Evolutionary conservation across 805 yeast species (phyloP), one percentile per base, ranked within the genome.

Genomic region (Nakazawaea laoshanensis): DNA sequence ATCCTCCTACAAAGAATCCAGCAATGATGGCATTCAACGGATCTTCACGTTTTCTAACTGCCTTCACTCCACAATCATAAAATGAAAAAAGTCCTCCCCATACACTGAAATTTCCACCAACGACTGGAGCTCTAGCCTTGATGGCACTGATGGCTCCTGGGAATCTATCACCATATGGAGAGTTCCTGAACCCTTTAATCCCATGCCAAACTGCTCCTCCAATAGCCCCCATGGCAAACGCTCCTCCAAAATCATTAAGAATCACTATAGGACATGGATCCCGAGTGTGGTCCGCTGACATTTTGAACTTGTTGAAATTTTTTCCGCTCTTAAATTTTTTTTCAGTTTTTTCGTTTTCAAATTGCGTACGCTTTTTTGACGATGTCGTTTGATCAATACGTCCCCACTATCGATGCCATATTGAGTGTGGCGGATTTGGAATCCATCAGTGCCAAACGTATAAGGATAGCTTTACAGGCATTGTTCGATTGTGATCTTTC

Each of bases 201-300:
- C 97, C 96, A 66, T 92, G 97, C 98, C 98, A 92, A 42, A 92
- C 78, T 49, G 89, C 78, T 45, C 99, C 99, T 66, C 98, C 98
- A 52, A 92, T 83, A 48, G 77, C 59, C 59, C 99, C 99, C 97
- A 92, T 89, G 52, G 97, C 79, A 52, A 88, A 92, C 37, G 98
- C 97, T 58, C 96, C 97, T 55, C 99, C 99, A 50, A 92, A 92
- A 67, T 92, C 99, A 61, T 80, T 89, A 45, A 92, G 65, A 45
- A 92, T 86, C 38, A 92, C 96, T 45, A 89, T 72, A 37, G 99
- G 99, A 65, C 99, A 92, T 48, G 99, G 99, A 58, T 92, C 99
- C 75, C 97, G 84, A 27, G 95, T 77, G 62, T 92, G 97, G 65
- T 92, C 98, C 36, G 95, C 95, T 44, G 38, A 30, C 38, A 35